Evolutionary conservation across 257 asterid genomes (phyloP).

Genomic region (Jaltomata sinuosa): DNA sequence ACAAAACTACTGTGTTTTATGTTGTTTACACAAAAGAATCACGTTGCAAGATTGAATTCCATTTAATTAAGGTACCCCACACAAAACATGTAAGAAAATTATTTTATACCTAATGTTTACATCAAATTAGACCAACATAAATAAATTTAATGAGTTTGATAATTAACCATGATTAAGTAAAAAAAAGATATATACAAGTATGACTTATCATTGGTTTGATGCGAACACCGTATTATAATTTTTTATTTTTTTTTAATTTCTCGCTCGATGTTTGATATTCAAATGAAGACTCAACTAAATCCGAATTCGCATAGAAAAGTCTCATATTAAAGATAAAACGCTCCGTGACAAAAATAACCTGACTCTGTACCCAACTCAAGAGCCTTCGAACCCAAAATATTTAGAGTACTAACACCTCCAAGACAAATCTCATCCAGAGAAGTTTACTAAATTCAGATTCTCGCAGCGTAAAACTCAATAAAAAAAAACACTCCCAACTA

Average conservation of each 20-base stretch:
- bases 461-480: too few species aligned
- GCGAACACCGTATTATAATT: not conserved
- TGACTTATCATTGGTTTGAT: not conserved
- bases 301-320: not conserved
- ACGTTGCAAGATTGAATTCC: not conserved
- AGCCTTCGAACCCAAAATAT: not conserved
- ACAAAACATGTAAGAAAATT: not conserved
- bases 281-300: not conserved
- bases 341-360: not conserved
- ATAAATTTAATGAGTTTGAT: too few species aligned
- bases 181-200: not conserved
- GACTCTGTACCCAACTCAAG: not conserved
- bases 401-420: not conserved
- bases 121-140: not conserved
- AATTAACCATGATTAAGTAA: not conserved
- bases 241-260: too few species aligned
- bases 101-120: too few species aligned
- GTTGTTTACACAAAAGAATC: too few species aligned
- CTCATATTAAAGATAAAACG: not conserved
- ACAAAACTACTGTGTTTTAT: too few species aligned
- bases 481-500: too few species aligned
- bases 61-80: not conserved
- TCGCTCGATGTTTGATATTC: not conserved
- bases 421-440: accelerated
- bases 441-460: too few species aligned